Evolutionary conservation across 2,329 filamentous ascomycete genomes (phyloP).

Genomic region (Beauveria sp.): DNA sequence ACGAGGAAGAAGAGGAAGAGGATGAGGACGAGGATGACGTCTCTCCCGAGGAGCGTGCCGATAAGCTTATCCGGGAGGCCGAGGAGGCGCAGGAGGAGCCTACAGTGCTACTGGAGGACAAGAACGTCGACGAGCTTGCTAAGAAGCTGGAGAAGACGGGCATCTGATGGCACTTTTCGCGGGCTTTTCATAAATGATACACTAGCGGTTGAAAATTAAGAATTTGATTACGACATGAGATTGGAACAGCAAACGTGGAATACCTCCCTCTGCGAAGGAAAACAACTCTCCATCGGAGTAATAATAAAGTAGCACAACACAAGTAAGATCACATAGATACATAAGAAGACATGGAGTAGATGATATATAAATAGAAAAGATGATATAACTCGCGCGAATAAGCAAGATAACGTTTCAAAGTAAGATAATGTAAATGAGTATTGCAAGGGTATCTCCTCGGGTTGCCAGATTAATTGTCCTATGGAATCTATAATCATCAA

Average conservation of each 20-base stretch:
- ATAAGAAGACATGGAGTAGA: no score
- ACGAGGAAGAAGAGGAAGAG: constrained; percentile 59
- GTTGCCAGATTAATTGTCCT: not conserved
- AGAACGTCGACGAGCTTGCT: constrained; percentile 75
- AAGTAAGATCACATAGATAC: no score
- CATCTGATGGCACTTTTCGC: constrained; percentile 30
- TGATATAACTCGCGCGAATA: not conserved
- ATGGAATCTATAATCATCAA: not conserved
- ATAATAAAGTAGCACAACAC: no score
- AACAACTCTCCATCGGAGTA: no score
- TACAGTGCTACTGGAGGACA: constrained; percentile 61
- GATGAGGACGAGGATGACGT: constrained; percentile 62
- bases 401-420: not conserved
- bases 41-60: constrained; percentile 55
- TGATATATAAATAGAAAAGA: not conserved
- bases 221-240: constrained; percentile 13
- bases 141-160: constrained; percentile 65
- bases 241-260: not conserved
- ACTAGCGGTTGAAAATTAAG: constrained; percentile 13
- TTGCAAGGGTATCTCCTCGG: not conserved
- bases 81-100: constrained; percentile 68
- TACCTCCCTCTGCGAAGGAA: not conserved
- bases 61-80: constrained; percentile 62
- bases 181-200: constrained; percentile 19
- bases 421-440: not conserved